Base-by-base conservation (phyloP, 345 rosid species). In the Rubroshorea leprosula region DNA sequence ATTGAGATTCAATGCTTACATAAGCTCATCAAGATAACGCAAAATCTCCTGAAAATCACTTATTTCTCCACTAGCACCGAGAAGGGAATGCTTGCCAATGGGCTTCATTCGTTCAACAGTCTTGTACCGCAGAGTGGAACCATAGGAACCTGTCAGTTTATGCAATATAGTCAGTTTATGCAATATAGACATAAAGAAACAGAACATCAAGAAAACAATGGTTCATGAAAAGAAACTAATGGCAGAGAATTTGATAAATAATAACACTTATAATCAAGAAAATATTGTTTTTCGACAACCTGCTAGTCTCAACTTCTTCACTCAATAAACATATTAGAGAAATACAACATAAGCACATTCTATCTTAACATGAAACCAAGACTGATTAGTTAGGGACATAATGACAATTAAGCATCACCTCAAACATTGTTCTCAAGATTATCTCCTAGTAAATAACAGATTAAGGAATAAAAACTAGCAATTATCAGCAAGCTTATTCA, bases 11-110 rank as follows among this genome's bases (percentile, higher is more conserved):
- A 54, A 64, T 12, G 45, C 79, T 77, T 85, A 93, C 99, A 85
- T 76, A 22, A 89, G 97, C 66, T 89, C 94, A 78, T 93, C 97
- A 44, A 93, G 94, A 65, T 78, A 78, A 25, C 77, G 88, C 53
- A 87, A 72, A 54, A 93, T 83, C 80, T 93, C 99, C 73, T 89
- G 99, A 67, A 93, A 93, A 80, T 93, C 99, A 52, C 99, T 93
- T 45, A 89, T 74, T 68, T 93, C 99, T 67, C 99, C 99, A 22
- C 97, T 83, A 19, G 96, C 99, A 52, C 99, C 99, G 6, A 93
- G 82, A 60, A 93, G 88, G 69, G 99, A 93, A 65, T 93, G 97
- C 72, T 87, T 87, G 23, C 99, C 99, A 55, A 93, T 72, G 20
- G 95, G 77, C 76, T 83, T 82, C 67, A 93, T 61, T 35, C 99